A percentile compares a stretch with the other conserved stretches of the same genome.
These are phyloP conservation scores for Waitea zeae DNA, from an alignment of 1,284 basidiomycete genomes.

Conservation along the genomic window DNA sequence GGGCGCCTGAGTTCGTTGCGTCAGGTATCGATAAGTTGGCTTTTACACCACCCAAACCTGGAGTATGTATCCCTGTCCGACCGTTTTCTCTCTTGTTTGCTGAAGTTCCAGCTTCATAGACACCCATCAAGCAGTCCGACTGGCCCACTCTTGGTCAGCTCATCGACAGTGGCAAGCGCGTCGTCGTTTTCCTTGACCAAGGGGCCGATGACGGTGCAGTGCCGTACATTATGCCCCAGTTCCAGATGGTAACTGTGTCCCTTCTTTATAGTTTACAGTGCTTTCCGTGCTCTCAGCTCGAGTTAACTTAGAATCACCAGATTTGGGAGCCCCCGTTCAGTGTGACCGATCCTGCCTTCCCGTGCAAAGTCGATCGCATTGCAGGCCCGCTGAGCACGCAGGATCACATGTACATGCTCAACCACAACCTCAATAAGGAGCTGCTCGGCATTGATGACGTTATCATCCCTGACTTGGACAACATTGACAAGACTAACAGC, in stretches of 20 bases:
- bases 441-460: slow-evolving; percentile 12
- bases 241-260: slow-evolving; percentile 61
- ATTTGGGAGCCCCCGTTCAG: slow-evolving; percentile 85
- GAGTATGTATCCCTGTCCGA: slow-evolving; percentile 25
- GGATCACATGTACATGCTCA: slow-evolving; percentile 71
- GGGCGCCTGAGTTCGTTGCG: slow-evolving; percentile 38
- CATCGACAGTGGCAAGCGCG: slow-evolving; percentile 59
- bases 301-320: slow-evolving; percentile 87
- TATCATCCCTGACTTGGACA: slow-evolving; percentile 20
- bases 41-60: slow-evolving; percentile 39
- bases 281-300: slow-evolving; percentile 12
- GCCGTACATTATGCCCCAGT: slow-evolving; percentile 81
- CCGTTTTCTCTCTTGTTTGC: slow-evolving; percentile 43
- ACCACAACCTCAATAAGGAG: slow-evolving; percentile 74
- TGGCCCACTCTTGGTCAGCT: slow-evolving; percentile 84
- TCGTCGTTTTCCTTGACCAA: slow-evolving; percentile 78
- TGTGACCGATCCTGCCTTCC: slow-evolving; percentile 60
- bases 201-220: slow-evolving; percentile 53
- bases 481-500: slow-evolving; percentile 24
- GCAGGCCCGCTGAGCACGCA: slow-evolving; percentile 40
- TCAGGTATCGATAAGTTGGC: slow-evolving; percentile 37
- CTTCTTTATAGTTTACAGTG: not conserved
- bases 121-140: slow-evolving; percentile 27
- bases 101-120: slow-evolving; percentile 45
- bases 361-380: slow-evolving; percentile 78